Evolutionary conservation across 1,139 yeast genomes (phyloP).

Genomic region (Eremothecium gossypii): DNA sequence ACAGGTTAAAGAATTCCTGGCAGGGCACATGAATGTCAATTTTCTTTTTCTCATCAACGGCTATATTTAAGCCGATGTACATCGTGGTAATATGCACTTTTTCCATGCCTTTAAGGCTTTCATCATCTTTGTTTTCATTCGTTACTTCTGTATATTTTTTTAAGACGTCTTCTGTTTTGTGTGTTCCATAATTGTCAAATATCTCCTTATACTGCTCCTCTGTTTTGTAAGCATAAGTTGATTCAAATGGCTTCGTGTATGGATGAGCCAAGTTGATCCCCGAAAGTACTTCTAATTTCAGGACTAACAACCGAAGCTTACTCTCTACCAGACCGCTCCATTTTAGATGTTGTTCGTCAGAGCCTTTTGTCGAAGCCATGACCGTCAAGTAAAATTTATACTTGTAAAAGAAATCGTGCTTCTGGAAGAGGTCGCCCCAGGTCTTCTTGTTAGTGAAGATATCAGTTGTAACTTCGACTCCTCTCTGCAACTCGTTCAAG

Average conservation of each 20-base stretch:
- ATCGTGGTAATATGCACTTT: constrained; percentile 62
- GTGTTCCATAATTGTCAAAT: constrained; percentile 47
- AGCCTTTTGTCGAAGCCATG: constrained; percentile 64
- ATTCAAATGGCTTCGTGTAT: constrained; percentile 66
- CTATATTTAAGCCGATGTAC: constrained; percentile 70
- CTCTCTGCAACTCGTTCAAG: constrained; percentile 65
- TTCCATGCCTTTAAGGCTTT: constrained; percentile 26
- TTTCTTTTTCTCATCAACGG: constrained; percentile 48
- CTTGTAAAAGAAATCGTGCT: constrained; percentile 70
- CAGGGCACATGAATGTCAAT: constrained; percentile 89
- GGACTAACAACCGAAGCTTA: constrained; percentile 69
- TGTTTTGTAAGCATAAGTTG: constrained; percentile 43
- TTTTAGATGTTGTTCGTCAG: constrained; percentile 70
- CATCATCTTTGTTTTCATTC: constrained; percentile 31
- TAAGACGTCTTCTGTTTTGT: constrained; percentile 36
- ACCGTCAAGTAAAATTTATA: constrained; percentile 83
- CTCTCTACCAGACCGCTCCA: constrained; percentile 95
- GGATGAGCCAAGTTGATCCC: constrained; percentile 87
- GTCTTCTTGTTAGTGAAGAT: constrained; percentile 51
- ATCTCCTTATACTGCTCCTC: constrained; percentile 47
- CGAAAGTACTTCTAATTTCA: constrained; percentile 64
- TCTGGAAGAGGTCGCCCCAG: constrained; percentile 70
- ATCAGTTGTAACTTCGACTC: constrained; percentile 60
- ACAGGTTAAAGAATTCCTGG: constrained; percentile 71
- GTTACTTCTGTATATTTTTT: constrained; percentile 30